Evolutionary conservation across 805 yeast species (phyloP).

Genomic region (Yamadazyma laniorum): DNA sequence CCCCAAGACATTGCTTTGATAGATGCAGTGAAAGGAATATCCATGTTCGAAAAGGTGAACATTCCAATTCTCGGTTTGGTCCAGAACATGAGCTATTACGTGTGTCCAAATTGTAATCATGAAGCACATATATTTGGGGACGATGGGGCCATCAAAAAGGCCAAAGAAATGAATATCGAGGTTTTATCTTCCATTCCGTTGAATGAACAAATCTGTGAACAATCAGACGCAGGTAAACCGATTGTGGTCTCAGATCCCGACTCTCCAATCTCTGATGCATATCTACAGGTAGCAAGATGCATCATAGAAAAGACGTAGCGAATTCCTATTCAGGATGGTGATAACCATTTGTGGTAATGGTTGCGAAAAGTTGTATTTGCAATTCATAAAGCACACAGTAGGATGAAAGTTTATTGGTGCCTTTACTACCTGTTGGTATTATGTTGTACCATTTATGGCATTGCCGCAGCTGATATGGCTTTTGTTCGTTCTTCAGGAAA

Average conservation of each 20-base stretch:
- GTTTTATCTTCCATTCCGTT: conserved; percentile 70
- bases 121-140: conserved; percentile 73
- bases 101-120: conserved; percentile 75
- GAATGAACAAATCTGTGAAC: conserved; percentile 54
- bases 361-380: conserved; percentile 6
- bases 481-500: too few relatives aligned
- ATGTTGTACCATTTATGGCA: too few relatives aligned
- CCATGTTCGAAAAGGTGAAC: conserved; percentile 70
- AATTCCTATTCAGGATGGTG: not conserved
- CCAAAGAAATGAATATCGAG: conserved; percentile 44
- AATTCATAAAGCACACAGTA: too few relatives aligned
- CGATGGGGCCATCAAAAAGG: conserved; percentile 56
- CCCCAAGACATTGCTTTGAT: conserved; percentile 83
- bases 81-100: conserved; percentile 76
- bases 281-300: conserved; percentile 45
- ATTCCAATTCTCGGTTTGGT: conserved; percentile 76
- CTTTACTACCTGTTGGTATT: too few relatives aligned
- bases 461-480: too few relatives aligned
- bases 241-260: conserved; percentile 46
- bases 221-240: conserved; percentile 67
- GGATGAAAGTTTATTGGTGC: too few relatives aligned
- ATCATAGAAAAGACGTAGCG: conserved; percentile 9
- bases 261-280: conserved; percentile 39
- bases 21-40: conserved; percentile 77
- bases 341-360: not conserved